phyloP scores from a whole-genome alignment of 106 monocot species.

The Hemerocallis citrina region DNA sequence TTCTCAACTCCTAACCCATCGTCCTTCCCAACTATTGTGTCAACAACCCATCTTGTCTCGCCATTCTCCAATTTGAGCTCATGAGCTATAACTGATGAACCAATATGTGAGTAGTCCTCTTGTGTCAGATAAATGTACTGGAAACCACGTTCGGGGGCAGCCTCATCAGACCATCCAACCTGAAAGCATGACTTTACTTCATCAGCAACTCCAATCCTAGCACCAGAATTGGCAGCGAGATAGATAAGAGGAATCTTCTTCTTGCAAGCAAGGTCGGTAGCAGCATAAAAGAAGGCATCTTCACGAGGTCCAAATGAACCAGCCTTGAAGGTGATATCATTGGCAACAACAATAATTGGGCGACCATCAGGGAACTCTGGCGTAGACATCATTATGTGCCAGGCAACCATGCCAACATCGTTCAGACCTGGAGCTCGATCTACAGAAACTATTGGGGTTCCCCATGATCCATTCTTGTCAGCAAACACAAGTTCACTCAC shows the following conservation, averaged over 20 bases:
- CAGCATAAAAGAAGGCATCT: constrained; percentile 89
- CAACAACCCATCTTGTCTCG: constrained; percentile 78
- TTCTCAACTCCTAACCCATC: constrained; percentile 94
- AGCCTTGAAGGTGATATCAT: constrained; percentile 88
- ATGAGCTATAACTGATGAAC: constrained; percentile 87
- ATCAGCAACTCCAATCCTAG: constrained; percentile 82
- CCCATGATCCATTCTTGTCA: constrained; percentile 60
- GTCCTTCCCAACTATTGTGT: constrained; percentile 88
- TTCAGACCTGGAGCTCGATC: constrained; percentile 64
- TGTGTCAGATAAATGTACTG: constrained; percentile 84
- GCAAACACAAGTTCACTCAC: constrained; percentile 70
- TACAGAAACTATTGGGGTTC: constrained; percentile 48
- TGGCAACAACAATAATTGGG: constrained; percentile 71
- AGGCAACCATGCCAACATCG: constrained; percentile 91
- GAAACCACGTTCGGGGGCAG: constrained; percentile 78
- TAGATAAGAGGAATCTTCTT: constrained; percentile 89
- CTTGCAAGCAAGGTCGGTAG: constrained; percentile 66
- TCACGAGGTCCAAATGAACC: constrained; percentile 96
- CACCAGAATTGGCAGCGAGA: constrained; percentile 91
- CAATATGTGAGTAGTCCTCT: constrained; percentile 59
- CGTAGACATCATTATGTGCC: constrained; percentile 73
- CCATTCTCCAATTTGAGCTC: constrained; percentile 81
- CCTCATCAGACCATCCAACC: constrained; percentile 87
- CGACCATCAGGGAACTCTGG: constrained; percentile 89
- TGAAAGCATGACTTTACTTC: constrained; percentile 84